Base-by-base conservation (phyloP, 2,329 filamentous ascomycete genomes). In the Parascedosporium putredinis region DNA sequence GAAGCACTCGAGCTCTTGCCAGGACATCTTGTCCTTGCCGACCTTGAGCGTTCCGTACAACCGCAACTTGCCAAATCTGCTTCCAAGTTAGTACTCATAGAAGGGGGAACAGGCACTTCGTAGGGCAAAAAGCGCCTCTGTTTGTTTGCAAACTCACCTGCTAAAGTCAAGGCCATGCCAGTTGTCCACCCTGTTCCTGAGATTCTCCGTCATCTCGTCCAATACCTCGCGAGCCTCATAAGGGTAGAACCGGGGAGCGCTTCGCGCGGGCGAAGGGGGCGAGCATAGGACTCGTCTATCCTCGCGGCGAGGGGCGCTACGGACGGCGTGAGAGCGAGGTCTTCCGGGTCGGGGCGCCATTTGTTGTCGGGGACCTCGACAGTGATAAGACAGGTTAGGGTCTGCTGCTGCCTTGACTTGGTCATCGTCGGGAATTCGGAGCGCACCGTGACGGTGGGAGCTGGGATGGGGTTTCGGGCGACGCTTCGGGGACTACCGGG, bases 1-100 rank as follows among this genome's bases (percentile, higher is more conserved):
- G 64, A 88, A 98, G 65, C 93, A 98, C 64, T 98, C 90, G 50
- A 98, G 70, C 64, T 97, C 93, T 70, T 98, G 93, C 93, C 93
- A 98, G 5, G 90, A 90, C 55, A 91, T 77, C 57, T 89, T 89
- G 66, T 98, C 93, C 67, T 98, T 98, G 58, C 93, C 93, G 20
- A 98, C 93, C 49, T 88, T 83, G 51, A 98, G 80, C 2, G 85
- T 90, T 24, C 89, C 91, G 60, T 95, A 90, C 27, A 97, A 72
- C 27, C 90, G 82, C 56, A 98, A 75, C 62, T 93, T 95, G 54
- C 93, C 93, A 62, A 98, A 98, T 55, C 86, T 86, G 57, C 45
- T 42, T 31, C 43, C 27, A 12, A 44, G 56, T 69, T 56, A 69
- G 63, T 45, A 50, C 48, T 57, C n/a, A n/a, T n/a, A n/a, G n/a